Conservation (phyloP, 805 yeast genomes). For the Saitoella complicata region DNA sequence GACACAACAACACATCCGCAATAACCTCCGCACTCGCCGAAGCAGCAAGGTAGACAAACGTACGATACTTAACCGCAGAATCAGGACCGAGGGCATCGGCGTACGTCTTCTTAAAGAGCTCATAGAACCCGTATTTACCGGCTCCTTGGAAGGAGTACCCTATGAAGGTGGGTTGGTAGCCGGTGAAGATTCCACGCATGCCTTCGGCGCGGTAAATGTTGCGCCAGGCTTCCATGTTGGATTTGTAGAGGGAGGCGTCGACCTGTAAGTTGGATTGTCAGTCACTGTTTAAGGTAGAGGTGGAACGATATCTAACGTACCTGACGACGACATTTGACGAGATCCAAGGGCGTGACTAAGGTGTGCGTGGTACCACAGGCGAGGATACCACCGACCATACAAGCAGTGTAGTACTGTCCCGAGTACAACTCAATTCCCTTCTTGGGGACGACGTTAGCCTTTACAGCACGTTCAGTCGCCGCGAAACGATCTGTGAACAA, state of each 20-base stretch:
- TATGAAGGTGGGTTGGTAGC: slow-evolving; percentile 58
- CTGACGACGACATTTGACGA: slow-evolving; percentile 38
- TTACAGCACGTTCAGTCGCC: not conserved
- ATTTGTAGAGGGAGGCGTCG: slow-evolving; percentile 49
- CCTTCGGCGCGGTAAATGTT: slow-evolving; percentile 64
- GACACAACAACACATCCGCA: slow-evolving; percentile 82
- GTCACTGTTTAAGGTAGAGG: no score
- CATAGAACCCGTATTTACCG: slow-evolving; percentile 93
- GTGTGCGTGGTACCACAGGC: slow-evolving; percentile 98
- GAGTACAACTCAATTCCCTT: slow-evolving; percentile 36
- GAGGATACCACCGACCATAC: slow-evolving; percentile 60
- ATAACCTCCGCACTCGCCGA: slow-evolving; percentile 88
- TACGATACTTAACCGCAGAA: slow-evolving; percentile 44
- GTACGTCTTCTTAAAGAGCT: slow-evolving; percentile 70
- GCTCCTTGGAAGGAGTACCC: slow-evolving; percentile 96
- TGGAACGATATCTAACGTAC: no score
- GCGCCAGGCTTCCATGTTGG: slow-evolving; percentile 71
- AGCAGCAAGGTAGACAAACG: slow-evolving; percentile 63
- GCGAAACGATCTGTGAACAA: not conserved
- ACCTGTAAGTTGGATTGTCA: slow-evolving; percentile 68
- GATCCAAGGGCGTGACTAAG: slow-evolving; percentile 79
- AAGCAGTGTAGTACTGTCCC: slow-evolving; percentile 50
- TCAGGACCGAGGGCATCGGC: slow-evolving; percentile 49
- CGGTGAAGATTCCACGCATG: slow-evolving; percentile 58
- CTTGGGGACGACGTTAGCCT: slow-evolving; percentile 13